These are phyloP conservation scores for Sugiyamaella castrensis DNA, from an alignment of 1,139 yeast species.

Conservation along the genomic window DNA sequence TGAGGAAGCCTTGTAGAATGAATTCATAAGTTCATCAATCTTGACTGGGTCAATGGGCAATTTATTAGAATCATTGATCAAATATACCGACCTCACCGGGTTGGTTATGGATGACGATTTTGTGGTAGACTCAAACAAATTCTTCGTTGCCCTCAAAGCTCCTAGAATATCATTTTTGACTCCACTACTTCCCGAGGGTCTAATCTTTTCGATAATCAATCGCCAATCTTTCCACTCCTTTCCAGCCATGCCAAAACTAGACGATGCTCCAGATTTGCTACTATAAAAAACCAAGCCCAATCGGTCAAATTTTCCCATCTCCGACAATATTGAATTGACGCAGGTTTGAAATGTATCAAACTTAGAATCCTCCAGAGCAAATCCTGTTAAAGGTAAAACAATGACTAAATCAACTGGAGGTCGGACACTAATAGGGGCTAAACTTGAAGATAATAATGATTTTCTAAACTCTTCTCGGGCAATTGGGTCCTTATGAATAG, in stretches of 20 bases:
- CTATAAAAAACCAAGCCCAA: conserved; percentile 26
- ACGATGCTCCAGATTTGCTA: conserved; percentile 1
- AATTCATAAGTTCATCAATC: background rate
- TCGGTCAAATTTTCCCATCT: conserved; percentile 25
- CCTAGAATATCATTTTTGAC: conserved; percentile 16
- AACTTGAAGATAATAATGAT: background rate
- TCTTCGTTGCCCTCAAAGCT: conserved; percentile 12
- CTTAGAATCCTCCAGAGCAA: conserved; percentile 22
- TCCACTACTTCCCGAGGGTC: conserved; percentile 18
- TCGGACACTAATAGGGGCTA: conserved; percentile 8
- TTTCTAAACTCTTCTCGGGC: conserved; percentile 8
- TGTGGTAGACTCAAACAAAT: background rate
- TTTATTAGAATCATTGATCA: conserved; percentile 18
- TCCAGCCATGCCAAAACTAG: conserved; percentile 1
- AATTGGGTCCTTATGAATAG: conserved; percentile 11
- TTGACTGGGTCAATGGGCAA: background rate
- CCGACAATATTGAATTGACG: conserved; percentile 14
- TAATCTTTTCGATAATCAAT: conserved; percentile 12
- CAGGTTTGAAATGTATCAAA: conserved; percentile 21
- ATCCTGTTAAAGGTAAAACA: conserved; percentile 23
- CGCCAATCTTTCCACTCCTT: conserved; percentile 19
- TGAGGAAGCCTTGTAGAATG: conserved; percentile 1
- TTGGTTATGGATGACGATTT: conserved; percentile 7
- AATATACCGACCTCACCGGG: conserved; percentile 17
- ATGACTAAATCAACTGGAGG: conserved; percentile 25